phyloP scores from a whole-genome alignment of 1,139 yeast species.

The Geotrichum cucujoidarum region DNA sequence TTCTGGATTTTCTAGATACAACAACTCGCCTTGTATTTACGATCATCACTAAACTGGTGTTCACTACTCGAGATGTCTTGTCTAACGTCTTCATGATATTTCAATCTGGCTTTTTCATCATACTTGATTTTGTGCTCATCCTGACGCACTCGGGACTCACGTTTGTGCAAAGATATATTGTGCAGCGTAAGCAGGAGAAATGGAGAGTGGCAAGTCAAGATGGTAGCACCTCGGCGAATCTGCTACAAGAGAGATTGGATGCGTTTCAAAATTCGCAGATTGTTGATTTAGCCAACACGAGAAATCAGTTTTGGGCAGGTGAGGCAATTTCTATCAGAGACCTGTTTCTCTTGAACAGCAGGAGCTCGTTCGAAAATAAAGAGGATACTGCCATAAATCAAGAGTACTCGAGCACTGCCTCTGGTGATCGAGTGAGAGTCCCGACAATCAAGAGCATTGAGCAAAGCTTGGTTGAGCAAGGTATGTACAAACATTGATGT shows the following conservation, averaged over 20 bases:
- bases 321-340: constrained; percentile 1
- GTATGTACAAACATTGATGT: not conserved
- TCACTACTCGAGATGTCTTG: not conserved
- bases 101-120: not conserved
- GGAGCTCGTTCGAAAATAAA: no score
- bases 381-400: no score
- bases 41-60: not conserved
- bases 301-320: constrained; percentile 3
- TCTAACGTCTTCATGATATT: not conserved
- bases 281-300: not conserved
- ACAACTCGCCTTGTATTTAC: not conserved
- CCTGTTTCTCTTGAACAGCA: not conserved
- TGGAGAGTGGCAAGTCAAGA: not conserved
- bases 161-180: not conserved
- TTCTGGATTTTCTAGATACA: not conserved
- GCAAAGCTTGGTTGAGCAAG: no score
- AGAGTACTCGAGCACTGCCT: no score
- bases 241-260: not conserved
- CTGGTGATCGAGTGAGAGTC: no score
- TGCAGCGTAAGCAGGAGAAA: not conserved
- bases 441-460: no score
- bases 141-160: not conserved
- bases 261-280: not conserved
- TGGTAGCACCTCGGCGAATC: not conserved
- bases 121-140: constrained; percentile 1